A percentile compares a stretch with the other conserved stretches of the same genome.
Evolutionary conservation across 768 basidiomycete species (phyloP).

Genomic region (Lepiota brunneoincarnata): DNA sequence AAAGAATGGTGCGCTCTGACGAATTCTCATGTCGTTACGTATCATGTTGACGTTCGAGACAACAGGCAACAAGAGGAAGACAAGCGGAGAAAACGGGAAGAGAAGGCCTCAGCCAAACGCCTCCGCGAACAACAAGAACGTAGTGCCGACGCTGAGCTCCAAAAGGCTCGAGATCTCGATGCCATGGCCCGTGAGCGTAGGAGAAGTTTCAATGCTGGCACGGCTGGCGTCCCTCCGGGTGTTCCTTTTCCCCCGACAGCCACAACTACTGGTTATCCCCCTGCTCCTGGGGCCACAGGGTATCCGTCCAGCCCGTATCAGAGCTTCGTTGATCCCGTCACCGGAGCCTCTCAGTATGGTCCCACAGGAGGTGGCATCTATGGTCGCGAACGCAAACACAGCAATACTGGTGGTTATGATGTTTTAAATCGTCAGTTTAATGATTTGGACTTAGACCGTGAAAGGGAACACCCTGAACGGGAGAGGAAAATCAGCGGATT

Average conservation of each 20-base stretch:
- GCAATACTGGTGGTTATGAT: conserved; percentile 25
- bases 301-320: conserved; percentile 24
- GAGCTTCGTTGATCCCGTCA: conserved; percentile 16
- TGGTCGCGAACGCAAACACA: conserved; percentile 31
- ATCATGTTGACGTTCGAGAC: neutral
- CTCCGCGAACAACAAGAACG: conserved; percentile 50
- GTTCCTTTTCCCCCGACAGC: conserved; percentile 28
- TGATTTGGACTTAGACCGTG: conserved; percentile 37
- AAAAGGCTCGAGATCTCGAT: conserved; percentile 57
- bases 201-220: conserved; percentile 49
- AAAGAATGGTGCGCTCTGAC: neutral
- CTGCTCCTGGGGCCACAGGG: conserved; percentile 19
- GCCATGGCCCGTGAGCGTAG: conserved; percentile 44
- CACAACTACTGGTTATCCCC: conserved; percentile 23
- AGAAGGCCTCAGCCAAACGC: conserved; percentile 39
- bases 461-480: conserved; percentile 29
- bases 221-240: conserved; percentile 20
- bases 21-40: neutral
- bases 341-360: conserved; percentile 16
- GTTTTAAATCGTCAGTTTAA: conserved; percentile 41
- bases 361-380: conserved; percentile 18
- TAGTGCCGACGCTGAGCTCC: conserved; percentile 53
- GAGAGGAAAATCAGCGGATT: conserved; percentile 31
- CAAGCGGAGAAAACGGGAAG: conserved; percentile 41
- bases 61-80: conserved; percentile 48